Evolutionary conservation across 164 flowering plant genomes (phyloP).

Genomic region (Nelumbo lutea): DNA sequence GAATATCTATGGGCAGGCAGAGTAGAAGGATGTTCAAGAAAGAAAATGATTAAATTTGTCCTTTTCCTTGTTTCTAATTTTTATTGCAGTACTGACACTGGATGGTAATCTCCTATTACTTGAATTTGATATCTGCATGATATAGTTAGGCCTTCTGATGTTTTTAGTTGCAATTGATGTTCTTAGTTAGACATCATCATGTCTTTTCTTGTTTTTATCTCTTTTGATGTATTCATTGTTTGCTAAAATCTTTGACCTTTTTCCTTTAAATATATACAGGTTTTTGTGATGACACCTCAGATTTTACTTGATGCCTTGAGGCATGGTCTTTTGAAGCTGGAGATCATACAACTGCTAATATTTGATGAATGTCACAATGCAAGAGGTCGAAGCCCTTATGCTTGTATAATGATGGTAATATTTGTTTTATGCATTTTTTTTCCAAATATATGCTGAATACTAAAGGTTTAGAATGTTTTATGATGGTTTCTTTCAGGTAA

Average conservation of each 20-base stretch:
- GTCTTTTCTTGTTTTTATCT: background rate
- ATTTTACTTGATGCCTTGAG: slow-evolving; percentile 63
- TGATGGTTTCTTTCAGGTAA: background rate
- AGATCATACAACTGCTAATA: slow-evolving; percentile 59
- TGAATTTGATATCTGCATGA: too few species aligned
- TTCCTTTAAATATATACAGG: slow-evolving; percentile 29
- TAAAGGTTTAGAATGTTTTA: background rate
- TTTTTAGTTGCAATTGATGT: too few species aligned
- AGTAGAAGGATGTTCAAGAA: too few species aligned
- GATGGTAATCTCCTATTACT: background rate
- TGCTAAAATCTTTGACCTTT: background rate
- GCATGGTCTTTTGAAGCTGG: slow-evolving; percentile 54
- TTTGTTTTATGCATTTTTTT: background rate
- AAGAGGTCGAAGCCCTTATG: slow-evolving; percentile 66
- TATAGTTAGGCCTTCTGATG: too few species aligned
- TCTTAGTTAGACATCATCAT: too few species aligned
- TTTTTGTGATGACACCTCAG: slow-evolving; percentile 86
- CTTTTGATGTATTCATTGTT: background rate
- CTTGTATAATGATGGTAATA: slow-evolving; percentile 71
- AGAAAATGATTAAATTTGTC: background rate
- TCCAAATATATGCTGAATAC: background rate
- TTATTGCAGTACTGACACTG: background rate
- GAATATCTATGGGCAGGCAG: too few species aligned
- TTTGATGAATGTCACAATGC: slow-evolving; percentile 97
- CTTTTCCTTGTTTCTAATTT: background rate